Base-by-base conservation (phyloP, 78 protist species). In the Mantamonas sphyraenae region DNA sequence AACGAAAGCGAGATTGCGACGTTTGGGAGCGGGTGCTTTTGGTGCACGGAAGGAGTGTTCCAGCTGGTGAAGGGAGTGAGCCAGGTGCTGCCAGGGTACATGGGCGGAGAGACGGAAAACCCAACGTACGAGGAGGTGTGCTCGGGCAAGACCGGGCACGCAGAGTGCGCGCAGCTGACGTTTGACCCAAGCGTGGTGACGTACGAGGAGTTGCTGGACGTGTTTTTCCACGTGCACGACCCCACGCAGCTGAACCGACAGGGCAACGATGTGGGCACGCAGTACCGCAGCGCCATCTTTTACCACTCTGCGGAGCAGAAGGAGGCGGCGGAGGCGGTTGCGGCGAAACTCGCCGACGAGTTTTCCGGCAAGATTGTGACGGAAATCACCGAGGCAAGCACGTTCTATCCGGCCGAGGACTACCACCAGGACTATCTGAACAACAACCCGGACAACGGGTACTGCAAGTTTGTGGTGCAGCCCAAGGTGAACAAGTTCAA, bases 191-290 rank as follows among this genome's bases (percentile, higher is more conserved):
- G 8, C 19, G 45, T 24, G 64, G 51, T 73, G 26, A 17, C 42
- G 31, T 79, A 55, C 50, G 64, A 2, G 26, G 57, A 67, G 38
- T 24, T 77, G 20, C 30, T 67, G 38, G 7, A 34, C 5, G 26
- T 64, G 40, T 81, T 81, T 58, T 74, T 26, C 64, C 34, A 26
- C 33, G 7, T 20, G 28, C 81, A 74, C 65, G 28, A 81, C 63
- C 80, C 81, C 19, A 81, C 85, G 22, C 9, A 16, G 37, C 16
- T 16, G 42, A 66, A 81, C 73, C 50, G 81, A 20, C 86, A 81
- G 31, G 82, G 86, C 31, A 33, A 68, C 64, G 86, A 81, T 45
- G 65, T 57, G 31, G 86, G 86, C 5, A 69, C 79, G 8, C 81
- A 75, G 45, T 81, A 81, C 80, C 59, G 86, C 24, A n/a, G 56